Base-by-base conservation (phyloP, 257 asterid species). In the Scutellaria baicalensis region DNA sequence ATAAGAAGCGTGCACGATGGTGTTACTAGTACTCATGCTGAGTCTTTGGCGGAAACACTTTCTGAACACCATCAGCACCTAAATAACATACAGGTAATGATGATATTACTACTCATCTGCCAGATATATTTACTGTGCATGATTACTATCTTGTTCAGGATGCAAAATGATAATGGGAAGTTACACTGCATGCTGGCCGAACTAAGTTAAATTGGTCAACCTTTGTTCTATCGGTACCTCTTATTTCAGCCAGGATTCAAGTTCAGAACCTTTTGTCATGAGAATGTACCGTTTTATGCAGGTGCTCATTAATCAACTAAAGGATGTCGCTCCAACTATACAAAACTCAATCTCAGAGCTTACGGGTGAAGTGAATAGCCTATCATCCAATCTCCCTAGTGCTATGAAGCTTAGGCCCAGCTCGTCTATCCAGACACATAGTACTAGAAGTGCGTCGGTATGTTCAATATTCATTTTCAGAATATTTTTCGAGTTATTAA, bases 221-320 rank as follows among this genome's bases (percentile, higher is more conserved):
- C 33, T 2, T 27, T 27, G 33, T 27, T 27, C 33, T 27, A 27
- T 23, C 12, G 63, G 45, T 47, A 70, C 17, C 36, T 48, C 33
- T 27, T 27, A 27, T 54, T 39, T 75, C 10, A 3, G 66, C 35
- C 36, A 47, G 20, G 39, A 60, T 52, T 10, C 58, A 49, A 9
- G 39, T 54, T 45, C 43, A 45, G 56, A 71, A 13, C 2, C 44
- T 62, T 27, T 75, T 36, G 33, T 27, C 33, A 27, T 69, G 62
- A 69, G 49, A 79, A 51, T 27, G 33, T n/a, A 27, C 33, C 3
- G 33, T 27, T 27, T 2, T 27, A 27, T 84, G 76, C 84, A 94
- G 99, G 99, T 89, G 66, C 99, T 94, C 62, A 91, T 94, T 48
- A 84, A 89, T 85, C 99, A 94, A 77, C 86, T 94, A 73, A 94